Base-by-base conservation (phyloP, 2,329 filamentous ascomycete genomes). In the Penicillium palitans region DNA sequence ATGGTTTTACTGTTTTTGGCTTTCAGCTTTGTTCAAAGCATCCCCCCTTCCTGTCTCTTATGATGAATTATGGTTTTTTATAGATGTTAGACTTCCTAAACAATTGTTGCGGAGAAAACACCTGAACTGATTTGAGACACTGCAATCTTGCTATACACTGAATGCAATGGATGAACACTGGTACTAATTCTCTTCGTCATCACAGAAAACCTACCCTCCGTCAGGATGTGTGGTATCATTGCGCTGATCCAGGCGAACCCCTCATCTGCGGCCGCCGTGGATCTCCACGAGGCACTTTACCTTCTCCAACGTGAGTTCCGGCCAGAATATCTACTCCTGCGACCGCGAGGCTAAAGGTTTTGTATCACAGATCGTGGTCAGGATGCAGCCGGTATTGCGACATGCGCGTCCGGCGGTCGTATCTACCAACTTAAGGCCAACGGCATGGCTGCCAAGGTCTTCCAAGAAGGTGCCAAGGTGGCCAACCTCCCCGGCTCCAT, bases 381-480 rank as follows among this genome's bases (percentile, higher is more conserved):
- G 75, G 92, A 96, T 87, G 92, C 92, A 50, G 90, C 87, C 55
- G 92, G 92, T 63, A 93, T 96, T 66, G 86, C 91, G 50, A 90
- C 80, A 68, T 91, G 82, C 81, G 88, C 83, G 66, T 83, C 80
- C 15, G 90, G 90, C 37, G 92, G 93, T 61, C 84, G 91, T 44
- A 88, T 96, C 66, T 93, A 89, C 73, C 91, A 96, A 73, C 89
- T 90, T 80, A 97, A 97, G 79, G 91, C 91, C 65, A 91, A 92
- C 71, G 93, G 92, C 55, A 89, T 96, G 83, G 92, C 90, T 41
- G 85, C 88, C 64, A 90, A 88, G 72, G 91, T 96, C 66, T 96
- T 96, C 76, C 82, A 88, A 53, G 90, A 96, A 63, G 92, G 91
- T 64, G 83, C 85, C 59, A 84, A 89, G 61, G 82, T 93, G 41